Percentiles rank a stretch among this genome's conserved stretches.
Conservation (phyloP, 116 monocot genomes). For the Zostera marina region DNA sequence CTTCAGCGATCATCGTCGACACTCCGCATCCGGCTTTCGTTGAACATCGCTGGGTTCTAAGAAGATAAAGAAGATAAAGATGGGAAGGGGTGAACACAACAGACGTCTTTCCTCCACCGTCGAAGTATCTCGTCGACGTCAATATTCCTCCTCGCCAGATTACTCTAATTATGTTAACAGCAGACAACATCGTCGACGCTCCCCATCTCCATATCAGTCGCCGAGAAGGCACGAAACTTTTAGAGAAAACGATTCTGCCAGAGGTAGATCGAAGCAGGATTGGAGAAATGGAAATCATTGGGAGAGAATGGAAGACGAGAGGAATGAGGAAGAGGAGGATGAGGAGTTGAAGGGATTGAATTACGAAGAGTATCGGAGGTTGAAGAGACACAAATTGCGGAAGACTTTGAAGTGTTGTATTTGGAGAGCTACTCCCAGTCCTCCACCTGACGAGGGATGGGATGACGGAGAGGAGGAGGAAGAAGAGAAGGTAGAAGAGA, state of each 20-base stretch:
- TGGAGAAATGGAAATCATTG: slow-evolving; percentile 14
- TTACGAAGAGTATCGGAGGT: slow-evolving; percentile 67
- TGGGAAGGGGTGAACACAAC: slow-evolving; percentile 12
- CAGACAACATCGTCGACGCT: slow-evolving; percentile 15
- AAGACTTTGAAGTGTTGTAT: slow-evolving; percentile 69
- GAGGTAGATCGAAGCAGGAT: slow-evolving; percentile 1
- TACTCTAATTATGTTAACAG: slow-evolving; percentile 2
- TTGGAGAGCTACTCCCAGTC: slow-evolving; percentile 71
- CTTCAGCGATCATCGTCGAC: too few relatives aligned
- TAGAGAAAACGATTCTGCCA: neutral
- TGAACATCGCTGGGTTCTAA: too few relatives aligned
- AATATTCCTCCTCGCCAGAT: slow-evolving; percentile 3
- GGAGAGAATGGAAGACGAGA: slow-evolving; percentile 9
- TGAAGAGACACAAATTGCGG: slow-evolving; percentile 69
- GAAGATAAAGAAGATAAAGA: too few relatives aligned
- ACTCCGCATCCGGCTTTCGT: too few relatives aligned
- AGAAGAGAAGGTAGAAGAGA: neutral
- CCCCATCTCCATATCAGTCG: neutral
- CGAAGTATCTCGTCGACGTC: slow-evolving; percentile 9
- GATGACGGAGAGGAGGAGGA: slow-evolving; percentile 17
- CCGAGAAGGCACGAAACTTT: slow-evolving; percentile 6
- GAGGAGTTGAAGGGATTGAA: slow-evolving; percentile 72
- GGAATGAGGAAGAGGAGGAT: slow-evolving; percentile 22
- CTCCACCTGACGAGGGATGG: slow-evolving; percentile 31
- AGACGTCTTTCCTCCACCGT: slow-evolving; percentile 30